A percentile compares a stretch with the other conserved stretches of the same genome.
These are phyloP conservation scores for Priceomyces fermenticarens DNA, from an alignment of 805 yeast genomes.

Conservation along the genomic window DNA sequence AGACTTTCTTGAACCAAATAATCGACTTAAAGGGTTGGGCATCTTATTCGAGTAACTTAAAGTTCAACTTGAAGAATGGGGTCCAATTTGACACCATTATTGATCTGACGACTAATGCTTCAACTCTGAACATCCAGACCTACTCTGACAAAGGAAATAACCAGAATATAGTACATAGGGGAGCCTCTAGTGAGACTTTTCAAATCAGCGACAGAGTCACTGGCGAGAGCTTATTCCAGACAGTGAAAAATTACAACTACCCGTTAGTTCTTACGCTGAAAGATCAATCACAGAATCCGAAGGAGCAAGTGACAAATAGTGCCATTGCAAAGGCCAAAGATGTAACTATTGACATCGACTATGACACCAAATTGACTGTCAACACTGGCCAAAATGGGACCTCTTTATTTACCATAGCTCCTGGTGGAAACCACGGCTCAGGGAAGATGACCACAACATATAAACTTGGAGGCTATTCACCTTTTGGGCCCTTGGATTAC, in stretches of 20 bases:
- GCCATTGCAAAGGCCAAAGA: conserved; percentile 17
- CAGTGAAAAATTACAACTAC: conserved; percentile 17
- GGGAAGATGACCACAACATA: conserved; percentile 31
- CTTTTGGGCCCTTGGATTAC: conserved; percentile 13
- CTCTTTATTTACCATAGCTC: conserved; percentile 20
- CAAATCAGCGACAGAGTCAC: conserved; percentile 17
- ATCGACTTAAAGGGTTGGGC: conserved; percentile 33
- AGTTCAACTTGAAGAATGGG: conserved; percentile 38
- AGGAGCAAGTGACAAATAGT: conserved; percentile 14
- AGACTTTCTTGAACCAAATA: conserved; percentile 37
- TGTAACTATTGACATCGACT: conserved; percentile 12
- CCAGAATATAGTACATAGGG: conserved; percentile 30
- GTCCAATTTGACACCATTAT: conserved; percentile 25
- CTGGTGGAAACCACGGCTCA: conserved; percentile 27
- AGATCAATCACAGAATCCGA: conserved; percentile 7
- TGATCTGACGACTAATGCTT: conserved; percentile 24
- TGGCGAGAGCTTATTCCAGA: conserved; percentile 10
- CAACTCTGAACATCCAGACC: conserved; percentile 35
- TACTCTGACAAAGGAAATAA: conserved; percentile 37
- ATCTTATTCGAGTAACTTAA: conserved; percentile 30
- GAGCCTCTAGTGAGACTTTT: conserved; percentile 16
- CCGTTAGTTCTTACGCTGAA: conserved; percentile 24
- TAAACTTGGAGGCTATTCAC: conserved; percentile 18
- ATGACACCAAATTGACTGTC: conserved; percentile 11
- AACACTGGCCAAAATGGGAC: conserved; percentile 26